Base-by-base conservation (phyloP, 116 monocot genomes). In the Cymodocea nodosa region DNA sequence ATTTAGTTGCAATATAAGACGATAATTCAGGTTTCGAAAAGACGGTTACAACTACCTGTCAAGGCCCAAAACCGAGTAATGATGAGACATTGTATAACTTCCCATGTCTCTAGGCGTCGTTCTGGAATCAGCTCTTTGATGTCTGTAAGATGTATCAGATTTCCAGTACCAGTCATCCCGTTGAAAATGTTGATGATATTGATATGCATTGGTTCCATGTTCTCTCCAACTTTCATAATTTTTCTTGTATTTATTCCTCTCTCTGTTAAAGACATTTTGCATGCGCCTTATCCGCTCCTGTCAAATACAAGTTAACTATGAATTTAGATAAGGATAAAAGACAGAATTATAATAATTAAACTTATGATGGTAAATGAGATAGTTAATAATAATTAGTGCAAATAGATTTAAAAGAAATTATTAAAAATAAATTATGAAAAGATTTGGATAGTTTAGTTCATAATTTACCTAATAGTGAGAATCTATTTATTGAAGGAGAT, bases 191-290 rank as follows among this genome's bases (percentile, higher is more conserved):
- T 86, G 85, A 54, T 73, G 65, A 63, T 93, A 82, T 70, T 77
- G 77, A 73, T 98, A 84, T 65, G 76, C 76, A 67, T 74, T 78
- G 59, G 83, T 65, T 30, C 68, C 85, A 76, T 86, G 70, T 13
- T 92, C 82, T 59, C 77, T 80, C 98, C 98, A 98, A 51, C 74
- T 78, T 66, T 98, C 92, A 59, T 92, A 86, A 35, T 78, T 70
- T 60, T 74, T 85, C 67, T 77, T 85, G 35, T 69, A 63, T 82
- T 88, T 98, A 70, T 80, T 82, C 78, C 89, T 98, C 63, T 86
- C 92, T 79, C 92, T 88, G 61, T 98, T 92, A 60, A 98, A 98
- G n/a, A 92, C 92, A 64, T 74, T 91, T 75, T 98, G 98, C 98
- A 98, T 98, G n/a, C 92, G 83, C 59, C 89, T 88, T 80, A 98